Evolutionary conservation across 2,329 filamentous ascomycete genomes (phyloP).

Genomic region (Capronia americana): DNA sequence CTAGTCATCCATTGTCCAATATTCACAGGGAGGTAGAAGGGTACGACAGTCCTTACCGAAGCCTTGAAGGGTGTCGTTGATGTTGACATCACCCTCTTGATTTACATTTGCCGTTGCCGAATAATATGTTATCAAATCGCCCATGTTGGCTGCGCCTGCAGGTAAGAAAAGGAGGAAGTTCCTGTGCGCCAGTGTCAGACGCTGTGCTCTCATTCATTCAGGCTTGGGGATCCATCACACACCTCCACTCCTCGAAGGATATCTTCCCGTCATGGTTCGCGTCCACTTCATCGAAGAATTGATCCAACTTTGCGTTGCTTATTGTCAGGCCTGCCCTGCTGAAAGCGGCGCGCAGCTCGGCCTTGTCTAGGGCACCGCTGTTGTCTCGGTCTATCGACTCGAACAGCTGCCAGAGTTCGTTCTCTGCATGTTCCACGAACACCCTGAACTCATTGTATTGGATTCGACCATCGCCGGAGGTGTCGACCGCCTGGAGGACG

Average conservation of each 20-base stretch:
- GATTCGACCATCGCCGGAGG: slow-evolving; percentile 85
- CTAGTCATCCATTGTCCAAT: slow-evolving; percentile 11
- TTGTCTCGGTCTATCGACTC: slow-evolving; percentile 82
- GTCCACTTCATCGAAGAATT: slow-evolving; percentile 91
- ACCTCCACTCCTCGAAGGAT: slow-evolving; percentile 96
- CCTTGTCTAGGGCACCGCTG: slow-evolving; percentile 84
- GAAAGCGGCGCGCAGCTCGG: slow-evolving; percentile 82
- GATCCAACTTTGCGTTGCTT: slow-evolving; percentile 75
- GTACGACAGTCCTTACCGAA: slow-evolving; percentile 72
- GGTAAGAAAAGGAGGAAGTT: slow-evolving; percentile 92
- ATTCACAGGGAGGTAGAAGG: slow-evolving; percentile 7
- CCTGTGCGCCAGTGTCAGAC: slow-evolving; percentile 56
- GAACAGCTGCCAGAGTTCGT: slow-evolving; percentile 81
- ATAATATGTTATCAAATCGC: slow-evolving; percentile 88
- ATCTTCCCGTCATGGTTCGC: slow-evolving; percentile 85
- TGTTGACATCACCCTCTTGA: slow-evolving; percentile 89
- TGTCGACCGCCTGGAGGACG: slow-evolving; percentile 82
- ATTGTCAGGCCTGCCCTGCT: slow-evolving; percentile 78
- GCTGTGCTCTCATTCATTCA: not conserved
- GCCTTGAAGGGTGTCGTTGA: slow-evolving; percentile 90
- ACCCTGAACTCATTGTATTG: slow-evolving; percentile 89
- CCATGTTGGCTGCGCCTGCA: slow-evolving; percentile 72
- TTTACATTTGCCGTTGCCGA: slow-evolving; percentile 87
- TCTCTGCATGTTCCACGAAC: slow-evolving; percentile 88
- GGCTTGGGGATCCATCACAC: slow-evolving; percentile 49